phyloP scores from a whole-genome alignment of 2,329 filamentous ascomycete species.

The Aspergillus sp. region DNA sequence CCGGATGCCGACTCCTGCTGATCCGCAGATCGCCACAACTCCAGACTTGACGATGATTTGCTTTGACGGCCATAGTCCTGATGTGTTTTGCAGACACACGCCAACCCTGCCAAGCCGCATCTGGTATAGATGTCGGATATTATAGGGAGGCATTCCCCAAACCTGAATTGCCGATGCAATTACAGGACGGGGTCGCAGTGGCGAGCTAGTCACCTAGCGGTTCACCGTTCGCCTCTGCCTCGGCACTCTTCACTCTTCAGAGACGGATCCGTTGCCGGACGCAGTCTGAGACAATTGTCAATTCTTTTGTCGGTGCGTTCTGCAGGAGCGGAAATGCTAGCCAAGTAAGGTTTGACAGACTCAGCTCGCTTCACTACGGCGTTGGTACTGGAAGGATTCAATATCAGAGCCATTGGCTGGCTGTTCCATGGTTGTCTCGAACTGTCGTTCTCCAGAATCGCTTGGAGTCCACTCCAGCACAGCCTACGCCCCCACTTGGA shows the following conservation, averaged over 20 bases:
- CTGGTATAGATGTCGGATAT: not conserved
- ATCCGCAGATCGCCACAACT: conserved; percentile 3
- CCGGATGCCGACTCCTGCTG: not conserved
- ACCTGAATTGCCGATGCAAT: no score
- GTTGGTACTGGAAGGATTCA: not conserved
- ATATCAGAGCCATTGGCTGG: not conserved
- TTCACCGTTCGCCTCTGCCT: not conserved
- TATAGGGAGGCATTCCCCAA: not conserved
- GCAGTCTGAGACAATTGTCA: not conserved
- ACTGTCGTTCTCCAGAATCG: conserved; percentile 15
- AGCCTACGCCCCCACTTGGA: not conserved
- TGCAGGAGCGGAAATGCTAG: not conserved
- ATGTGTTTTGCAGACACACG: not conserved
- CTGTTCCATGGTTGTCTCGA: conserved; percentile 16
- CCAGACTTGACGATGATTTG: not conserved
- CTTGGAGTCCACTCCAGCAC: conserved; percentile 6
- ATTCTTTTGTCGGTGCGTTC: not conserved
- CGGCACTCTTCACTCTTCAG: not conserved
- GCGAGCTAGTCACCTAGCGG: not conserved
- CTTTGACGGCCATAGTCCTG: not conserved
- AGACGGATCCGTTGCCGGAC: not conserved
- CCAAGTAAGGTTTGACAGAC: not conserved
- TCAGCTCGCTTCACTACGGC: not conserved
- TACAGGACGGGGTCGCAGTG: not conserved
- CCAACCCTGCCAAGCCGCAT: not conserved